phyloP scores from a whole-genome alignment of 495 filamentous ascomycete species.

The Xeromyces bisporus region DNA sequence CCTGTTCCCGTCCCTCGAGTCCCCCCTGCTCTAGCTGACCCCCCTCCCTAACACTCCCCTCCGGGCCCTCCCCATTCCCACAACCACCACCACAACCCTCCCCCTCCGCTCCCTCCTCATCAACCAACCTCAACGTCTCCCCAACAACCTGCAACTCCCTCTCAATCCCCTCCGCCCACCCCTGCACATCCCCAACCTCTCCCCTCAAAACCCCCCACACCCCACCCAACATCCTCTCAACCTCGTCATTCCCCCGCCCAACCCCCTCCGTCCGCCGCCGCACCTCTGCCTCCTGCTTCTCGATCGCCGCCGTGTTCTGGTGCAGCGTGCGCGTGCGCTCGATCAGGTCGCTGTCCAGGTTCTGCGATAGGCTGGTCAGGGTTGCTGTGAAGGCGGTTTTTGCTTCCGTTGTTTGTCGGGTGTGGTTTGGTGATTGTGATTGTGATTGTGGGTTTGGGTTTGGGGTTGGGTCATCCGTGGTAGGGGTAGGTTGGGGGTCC shows the following conservation, averaged over 20 bases:
- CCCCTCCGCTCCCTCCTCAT: conserved; percentile 19
- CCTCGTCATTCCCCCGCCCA: conserved; percentile 51
- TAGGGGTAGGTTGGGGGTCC: no score
- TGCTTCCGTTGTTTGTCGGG: conserved; percentile 53
- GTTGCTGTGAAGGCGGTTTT: conserved; percentile 62
- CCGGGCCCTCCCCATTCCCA: conserved; percentile 2
- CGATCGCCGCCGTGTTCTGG: conserved; percentile 48
- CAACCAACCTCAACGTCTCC: conserved; percentile 61
- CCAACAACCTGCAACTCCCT: conserved; percentile 75
- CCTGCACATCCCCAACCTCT: conserved; percentile 93
- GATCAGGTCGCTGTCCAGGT: conserved; percentile 50
- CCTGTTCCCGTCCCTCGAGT: conserved; percentile 5
- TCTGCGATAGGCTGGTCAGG: conserved; percentile 51
- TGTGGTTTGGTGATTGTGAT: conserved; percentile 13
- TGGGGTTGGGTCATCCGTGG: not conserved
- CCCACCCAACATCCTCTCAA: conserved; percentile 48
- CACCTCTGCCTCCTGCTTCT: conserved; percentile 57
- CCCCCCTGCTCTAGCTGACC: conserved; percentile 2
- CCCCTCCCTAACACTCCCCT: conserved; percentile 1
- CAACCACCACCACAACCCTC: conserved; percentile 2
- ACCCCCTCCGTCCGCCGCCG: conserved; percentile 46
- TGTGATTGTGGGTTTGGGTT: conserved; percentile 5
- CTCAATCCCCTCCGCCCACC: conserved; percentile 95
- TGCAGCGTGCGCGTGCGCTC: conserved; percentile 63
- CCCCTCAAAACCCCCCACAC: conserved; percentile 60